phyloP scores from a whole-genome alignment of 177 flowering plant species.

The Telopea speciosissima region DNA sequence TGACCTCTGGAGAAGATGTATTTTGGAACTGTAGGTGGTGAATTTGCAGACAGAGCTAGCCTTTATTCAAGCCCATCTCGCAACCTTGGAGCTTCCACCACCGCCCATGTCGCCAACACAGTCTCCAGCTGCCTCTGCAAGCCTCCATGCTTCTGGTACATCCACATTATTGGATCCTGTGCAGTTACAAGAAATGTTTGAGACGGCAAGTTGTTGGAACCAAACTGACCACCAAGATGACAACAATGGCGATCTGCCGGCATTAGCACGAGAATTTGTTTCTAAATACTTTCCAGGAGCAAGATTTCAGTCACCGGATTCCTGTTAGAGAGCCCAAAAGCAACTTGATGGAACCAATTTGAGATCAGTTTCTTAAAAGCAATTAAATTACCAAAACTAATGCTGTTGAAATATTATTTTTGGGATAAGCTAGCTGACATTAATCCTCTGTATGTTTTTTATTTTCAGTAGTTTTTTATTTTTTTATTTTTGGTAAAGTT shows the following conservation, averaged over 20 bases:
- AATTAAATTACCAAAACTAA: no score
- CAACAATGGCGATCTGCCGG: conserved; percentile 30
- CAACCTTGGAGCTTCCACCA: conserved; percentile 28
- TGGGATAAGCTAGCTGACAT: no score
- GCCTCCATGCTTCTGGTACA: not conserved
- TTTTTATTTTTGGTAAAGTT: no score
- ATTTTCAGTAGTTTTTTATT: no score
- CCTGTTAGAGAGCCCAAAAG: not conserved
- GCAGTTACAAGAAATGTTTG: conserved; percentile 4
- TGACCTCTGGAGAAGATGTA: not conserved
- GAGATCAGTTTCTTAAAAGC: no score
- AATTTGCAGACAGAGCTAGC: conserved; percentile 59
- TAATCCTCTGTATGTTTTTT: no score
- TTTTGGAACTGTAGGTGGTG: conserved; percentile 33
- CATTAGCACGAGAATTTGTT: conserved; percentile 34
- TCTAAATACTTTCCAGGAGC: conserved; percentile 39
- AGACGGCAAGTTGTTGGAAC: conserved; percentile 7
- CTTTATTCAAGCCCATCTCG: conserved; percentile 36
- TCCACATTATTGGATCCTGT: conserved; percentile 11
- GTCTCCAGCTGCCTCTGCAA: not conserved
- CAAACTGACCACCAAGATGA: conserved; percentile 7
- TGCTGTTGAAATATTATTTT: not conserved
- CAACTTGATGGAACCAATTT: not conserved
- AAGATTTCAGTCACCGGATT: conserved; percentile 22
- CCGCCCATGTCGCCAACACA: conserved; percentile 3